Conservation (phyloP, 257 asterid species). For the Leonotis leonurus region DNA sequence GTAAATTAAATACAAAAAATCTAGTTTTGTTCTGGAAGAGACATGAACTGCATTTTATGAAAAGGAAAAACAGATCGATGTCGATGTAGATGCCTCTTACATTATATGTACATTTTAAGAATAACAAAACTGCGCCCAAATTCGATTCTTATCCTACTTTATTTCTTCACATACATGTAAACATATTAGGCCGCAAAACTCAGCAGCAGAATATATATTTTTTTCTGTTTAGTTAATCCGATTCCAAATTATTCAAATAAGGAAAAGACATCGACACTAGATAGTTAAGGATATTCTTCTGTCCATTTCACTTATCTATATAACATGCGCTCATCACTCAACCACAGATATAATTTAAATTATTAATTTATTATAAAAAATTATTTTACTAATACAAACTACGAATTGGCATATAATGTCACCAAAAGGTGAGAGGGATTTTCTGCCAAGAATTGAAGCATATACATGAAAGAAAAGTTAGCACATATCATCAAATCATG, state of each 20-base stretch:
- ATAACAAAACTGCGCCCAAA: not conserved
- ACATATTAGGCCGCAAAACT: conserved; percentile 29
- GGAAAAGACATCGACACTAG: conserved; percentile 19
- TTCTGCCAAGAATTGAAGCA: conserved; percentile 19
- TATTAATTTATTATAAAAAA: not conserved
- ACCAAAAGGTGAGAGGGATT: conserved; percentile 11
- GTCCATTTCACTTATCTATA: not conserved
- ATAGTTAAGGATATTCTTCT: conserved; percentile 20
- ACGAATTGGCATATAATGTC: conserved; percentile 18
- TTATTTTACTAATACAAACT: no score
- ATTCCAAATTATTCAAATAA: conserved; percentile 14
- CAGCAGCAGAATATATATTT: conserved; percentile 6
- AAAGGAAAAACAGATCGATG: no score
- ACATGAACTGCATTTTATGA: conserved; percentile 18
- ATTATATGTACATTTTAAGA: not conserved
- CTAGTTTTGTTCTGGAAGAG: conserved; percentile 18
- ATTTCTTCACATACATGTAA: not conserved
- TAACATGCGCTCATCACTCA: no score
- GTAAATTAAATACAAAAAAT: not conserved
- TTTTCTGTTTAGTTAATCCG: conserved; percentile 4
- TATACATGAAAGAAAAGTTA: no score
- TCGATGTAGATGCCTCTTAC: conserved; percentile 15
- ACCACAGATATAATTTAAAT: not conserved
- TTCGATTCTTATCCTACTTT: conserved; percentile 18
- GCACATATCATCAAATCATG: conserved; percentile 10